Evolutionary conservation across 352 stramenopile species (phyloP).

Genomic region (Pythium aristosporum): DNA sequence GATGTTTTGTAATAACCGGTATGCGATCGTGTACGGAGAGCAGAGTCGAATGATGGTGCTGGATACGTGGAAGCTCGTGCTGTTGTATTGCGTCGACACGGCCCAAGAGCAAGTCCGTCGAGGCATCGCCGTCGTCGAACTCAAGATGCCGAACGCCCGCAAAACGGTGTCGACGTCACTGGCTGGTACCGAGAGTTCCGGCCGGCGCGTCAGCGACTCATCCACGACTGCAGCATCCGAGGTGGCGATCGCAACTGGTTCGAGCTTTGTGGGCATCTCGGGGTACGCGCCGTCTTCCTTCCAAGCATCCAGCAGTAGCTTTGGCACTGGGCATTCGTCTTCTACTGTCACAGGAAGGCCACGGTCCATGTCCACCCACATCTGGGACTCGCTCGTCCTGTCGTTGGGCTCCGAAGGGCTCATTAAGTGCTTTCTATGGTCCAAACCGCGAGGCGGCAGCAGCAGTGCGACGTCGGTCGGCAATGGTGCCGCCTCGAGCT

Average conservation of each 20-base stretch:
- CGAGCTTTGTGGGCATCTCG: conserved; percentile 21
- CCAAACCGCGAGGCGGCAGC: conserved; percentile 48
- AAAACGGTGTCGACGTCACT: conserved; percentile 19
- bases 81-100: conserved; percentile 76
- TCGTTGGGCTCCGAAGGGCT: conserved; percentile 75
- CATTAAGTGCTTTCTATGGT: conserved; percentile 81
- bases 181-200: conserved; percentile 17
- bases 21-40: conserved; percentile 68
- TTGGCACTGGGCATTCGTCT: background rate
- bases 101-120: conserved; percentile 76
- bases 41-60: conserved; percentile 76
- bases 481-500: conserved; percentile 1
- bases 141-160: conserved; percentile 35
- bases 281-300: background rate
- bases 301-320: background rate
- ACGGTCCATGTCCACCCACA: conserved; percentile 5
- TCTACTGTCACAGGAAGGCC: background rate
- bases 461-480: conserved; percentile 22
- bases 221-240: background rate
- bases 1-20: conserved; percentile 73
- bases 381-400: conserved; percentile 75
- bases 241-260: background rate
- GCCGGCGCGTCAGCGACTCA: conserved; percentile 15
- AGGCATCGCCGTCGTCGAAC: conserved; percentile 60
- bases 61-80: conserved; percentile 70